Conservation (phyloP, 495 filamentous ascomycete species). For the Trichodelitschia bisporula region DNA sequence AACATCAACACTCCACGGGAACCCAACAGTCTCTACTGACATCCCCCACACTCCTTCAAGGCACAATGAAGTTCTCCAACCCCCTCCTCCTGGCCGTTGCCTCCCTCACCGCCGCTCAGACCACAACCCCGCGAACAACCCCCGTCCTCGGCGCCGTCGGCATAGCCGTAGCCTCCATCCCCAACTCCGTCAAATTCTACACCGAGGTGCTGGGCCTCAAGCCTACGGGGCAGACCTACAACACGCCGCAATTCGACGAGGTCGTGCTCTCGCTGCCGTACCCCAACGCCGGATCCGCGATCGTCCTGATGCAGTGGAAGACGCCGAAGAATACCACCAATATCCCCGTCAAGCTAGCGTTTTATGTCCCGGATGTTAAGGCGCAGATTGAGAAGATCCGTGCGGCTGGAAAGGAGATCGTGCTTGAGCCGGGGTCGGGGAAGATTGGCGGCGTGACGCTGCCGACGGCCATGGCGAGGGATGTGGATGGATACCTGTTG, state of each 20-base stretch:
- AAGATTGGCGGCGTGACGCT: not conserved
- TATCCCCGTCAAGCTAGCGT: not conserved
- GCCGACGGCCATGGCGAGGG: not conserved
- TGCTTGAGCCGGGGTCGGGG: not conserved
- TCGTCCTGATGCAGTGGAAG: slow-evolving; percentile 1
- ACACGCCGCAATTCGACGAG: not conserved
- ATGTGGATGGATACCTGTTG: not conserved
- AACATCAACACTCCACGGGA: no score
- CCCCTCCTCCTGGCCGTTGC: no score
- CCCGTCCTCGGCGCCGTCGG: slow-evolving; percentile 1
- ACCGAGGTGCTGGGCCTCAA: not conserved
- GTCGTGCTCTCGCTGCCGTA: not conserved
- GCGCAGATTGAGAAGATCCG: not conserved
- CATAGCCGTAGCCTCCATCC: not conserved
- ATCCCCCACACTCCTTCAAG: no score
- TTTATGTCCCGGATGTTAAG: not conserved
- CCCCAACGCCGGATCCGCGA: not conserved
- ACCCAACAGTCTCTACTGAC: no score
- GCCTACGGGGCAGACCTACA: not conserved
- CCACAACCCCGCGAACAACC: not conserved
- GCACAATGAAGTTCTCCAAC: no score
- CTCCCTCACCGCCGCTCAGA: not conserved
- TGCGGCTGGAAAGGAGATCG: not conserved
- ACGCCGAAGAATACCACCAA: not conserved
- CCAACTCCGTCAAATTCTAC: not conserved